Conservation (phyloP, 257 asterid species). For the Eucommia ulmoides region DNA sequence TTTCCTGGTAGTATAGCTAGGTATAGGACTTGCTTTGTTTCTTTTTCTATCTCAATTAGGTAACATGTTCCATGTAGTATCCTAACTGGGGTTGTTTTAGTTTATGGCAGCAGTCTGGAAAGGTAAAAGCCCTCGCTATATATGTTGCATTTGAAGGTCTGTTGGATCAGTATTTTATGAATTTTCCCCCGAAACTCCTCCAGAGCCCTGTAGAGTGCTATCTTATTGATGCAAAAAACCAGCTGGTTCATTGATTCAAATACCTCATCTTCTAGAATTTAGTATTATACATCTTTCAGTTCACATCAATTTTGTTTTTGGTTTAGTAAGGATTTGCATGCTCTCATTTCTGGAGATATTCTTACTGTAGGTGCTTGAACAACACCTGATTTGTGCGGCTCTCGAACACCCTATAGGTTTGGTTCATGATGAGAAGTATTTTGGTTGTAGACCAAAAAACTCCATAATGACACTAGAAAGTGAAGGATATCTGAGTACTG, state of each 20-base stretch:
- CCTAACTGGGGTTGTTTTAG: conserved; percentile 22
- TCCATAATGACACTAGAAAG: conserved; percentile 44
- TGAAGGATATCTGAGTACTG: conserved; percentile 55
- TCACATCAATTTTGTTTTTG: background rate
- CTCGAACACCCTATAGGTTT: conserved; percentile 70
- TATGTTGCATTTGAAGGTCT: conserved; percentile 97
- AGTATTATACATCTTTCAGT: background rate
- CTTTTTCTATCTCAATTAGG: conserved; percentile 12
- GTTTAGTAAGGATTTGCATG: conserved; percentile 4
- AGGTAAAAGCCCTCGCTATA: conserved; percentile 81
- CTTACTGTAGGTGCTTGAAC: conserved; percentile 62
- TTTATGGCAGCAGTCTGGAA: conserved; percentile 98
- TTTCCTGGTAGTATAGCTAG: conserved; percentile 97
- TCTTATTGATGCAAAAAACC: conserved; percentile 78
- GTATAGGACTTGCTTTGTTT: conserved; percentile 21
- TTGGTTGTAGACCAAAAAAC: conserved; percentile 63
- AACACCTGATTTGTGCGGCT: conserved; percentile 89
- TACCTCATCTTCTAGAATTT: background rate
- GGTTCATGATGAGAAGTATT: conserved; percentile 52
- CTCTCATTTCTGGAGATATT: conserved; percentile 16
- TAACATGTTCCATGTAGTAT: conserved; percentile 1
- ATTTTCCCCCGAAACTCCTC: conserved; percentile 79
- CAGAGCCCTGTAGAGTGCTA: conserved; percentile 77
- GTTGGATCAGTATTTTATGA: conserved; percentile 91
- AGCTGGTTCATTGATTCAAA: conserved; percentile 36